A percentile compares a stretch with the other conserved stretches of the same genome.
Evolutionary conservation across 768 basidiomycete genomes (phyloP).

Genomic region (Strobilomyces dryophilus): DNA sequence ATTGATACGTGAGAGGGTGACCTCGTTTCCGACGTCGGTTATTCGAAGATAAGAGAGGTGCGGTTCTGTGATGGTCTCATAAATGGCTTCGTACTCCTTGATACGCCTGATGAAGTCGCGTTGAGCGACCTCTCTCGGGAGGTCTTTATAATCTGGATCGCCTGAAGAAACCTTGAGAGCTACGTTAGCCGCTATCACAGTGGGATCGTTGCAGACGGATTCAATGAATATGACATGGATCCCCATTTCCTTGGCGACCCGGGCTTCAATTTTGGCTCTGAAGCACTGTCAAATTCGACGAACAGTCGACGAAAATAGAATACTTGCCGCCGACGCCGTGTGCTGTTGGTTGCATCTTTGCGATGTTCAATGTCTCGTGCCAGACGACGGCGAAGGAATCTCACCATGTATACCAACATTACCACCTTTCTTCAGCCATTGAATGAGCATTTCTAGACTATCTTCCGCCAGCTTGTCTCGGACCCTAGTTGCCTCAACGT

Average conservation of each 20-base stretch:
- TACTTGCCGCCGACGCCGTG: conserved; percentile 61
- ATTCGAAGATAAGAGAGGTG: conserved; percentile 89
- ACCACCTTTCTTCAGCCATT: conserved; percentile 91
- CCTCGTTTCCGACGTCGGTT: conserved; percentile 88
- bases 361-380: background rate
- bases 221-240: conserved; percentile 92
- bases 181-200: conserved; percentile 91
- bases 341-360: conserved; percentile 95
- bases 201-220: conserved; percentile 91
- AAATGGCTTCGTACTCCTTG: conserved; percentile 89
- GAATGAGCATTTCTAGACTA: conserved; percentile 90
- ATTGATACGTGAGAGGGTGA: conserved; percentile 80
- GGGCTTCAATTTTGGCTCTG: conserved; percentile 79
- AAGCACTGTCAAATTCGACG: conserved; percentile 1
- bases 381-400: conserved; percentile 10
- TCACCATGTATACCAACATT: conserved; percentile 97
- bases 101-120: conserved; percentile 90
- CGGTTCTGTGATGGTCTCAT: conserved; percentile 92
- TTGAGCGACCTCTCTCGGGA: conserved; percentile 79
- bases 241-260: conserved; percentile 83
- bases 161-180: conserved; percentile 94
- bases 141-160: conserved; percentile 96
- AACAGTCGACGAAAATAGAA: background rate
- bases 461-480: conserved; percentile 87
- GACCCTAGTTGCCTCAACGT: conserved; percentile 66